Base-by-base conservation (phyloP, 2,329 filamentous ascomycete genomes). In the Pestalotiopsis fici region DNA sequence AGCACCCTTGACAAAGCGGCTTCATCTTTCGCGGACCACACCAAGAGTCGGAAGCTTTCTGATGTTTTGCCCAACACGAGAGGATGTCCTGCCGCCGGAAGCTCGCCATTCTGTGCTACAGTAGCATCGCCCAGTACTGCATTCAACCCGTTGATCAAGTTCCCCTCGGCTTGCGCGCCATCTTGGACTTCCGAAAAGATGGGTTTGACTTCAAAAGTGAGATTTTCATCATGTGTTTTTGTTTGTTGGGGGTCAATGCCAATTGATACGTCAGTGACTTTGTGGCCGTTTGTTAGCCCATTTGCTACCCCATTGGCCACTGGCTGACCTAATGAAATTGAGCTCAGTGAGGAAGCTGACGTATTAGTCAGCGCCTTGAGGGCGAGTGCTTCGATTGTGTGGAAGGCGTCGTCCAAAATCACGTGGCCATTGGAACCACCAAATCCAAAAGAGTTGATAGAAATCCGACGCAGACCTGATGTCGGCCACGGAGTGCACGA, bases 11-110 rank as follows among this genome's bases (percentile, higher is more conserved):
- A 67, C 23, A 75, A 67, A 5, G 73, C 75, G n/a, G 72, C 74
- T 68, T 76, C 72, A 37, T 77, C 75, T 2, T 71, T 67, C 4
- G 75, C 75, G n/a, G 71, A 72, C 74, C 74, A 76, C 18, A 77
- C 70, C 1, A 78, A 69, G n/a, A 78, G 66, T 57, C 27, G 55
- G 55, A 27, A 57, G 13, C 4, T 25, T 50, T 50, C 15, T 50
- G 43, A 35, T 9, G 43, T n/a, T n/a, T 9, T 23, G 11, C 5
- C 15, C 11, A 7, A 6, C 31, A 11, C 6, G 31, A 7, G 31
- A 35, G 11, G 31, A 35, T 35, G 31, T 35, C 6, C 31, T 35
- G 31, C 31, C 11, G 6, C 31, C 11, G 31, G 31, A 35, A 11
- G 11, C 11, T 11, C 11, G 31, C 31, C 31, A 35, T 35, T 35